Conservation (phyloP, 2,329 filamentous ascomycete species). For the Talaromyces albobiverticillius region DNA sequence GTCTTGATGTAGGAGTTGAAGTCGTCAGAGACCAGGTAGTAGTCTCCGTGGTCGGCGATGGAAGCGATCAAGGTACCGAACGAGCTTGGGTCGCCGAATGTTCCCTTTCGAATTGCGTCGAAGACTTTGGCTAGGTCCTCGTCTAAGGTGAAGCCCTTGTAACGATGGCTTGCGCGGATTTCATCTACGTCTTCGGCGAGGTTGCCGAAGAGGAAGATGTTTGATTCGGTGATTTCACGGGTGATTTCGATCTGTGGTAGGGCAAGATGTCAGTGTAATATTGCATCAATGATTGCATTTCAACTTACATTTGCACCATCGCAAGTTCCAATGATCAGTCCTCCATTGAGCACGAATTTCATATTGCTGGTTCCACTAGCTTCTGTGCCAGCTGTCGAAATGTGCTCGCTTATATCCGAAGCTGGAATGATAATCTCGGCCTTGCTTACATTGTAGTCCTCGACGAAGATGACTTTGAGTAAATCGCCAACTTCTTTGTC, state of each 20-base stretch:
- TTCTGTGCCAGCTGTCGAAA: constrained; percentile 95
- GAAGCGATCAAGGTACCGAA: constrained; percentile 82
- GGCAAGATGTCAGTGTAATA: background rate
- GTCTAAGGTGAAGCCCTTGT: constrained; percentile 76
- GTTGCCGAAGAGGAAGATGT: constrained; percentile 98
- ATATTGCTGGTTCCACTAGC: constrained; percentile 91
- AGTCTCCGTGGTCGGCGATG: constrained; percentile 90
- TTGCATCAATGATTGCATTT: too few species aligned
- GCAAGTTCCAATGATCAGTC: constrained; percentile 95
- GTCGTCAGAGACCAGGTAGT: constrained; percentile 96
- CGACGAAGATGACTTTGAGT: constrained; percentile 94
- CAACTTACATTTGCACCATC: constrained; percentile 91
- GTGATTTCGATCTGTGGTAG: constrained; percentile 81
- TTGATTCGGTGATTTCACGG: constrained; percentile 90
- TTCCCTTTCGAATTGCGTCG: constrained; percentile 71
- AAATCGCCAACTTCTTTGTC: constrained; percentile 89
- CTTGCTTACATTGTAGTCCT: constrained; percentile 99
- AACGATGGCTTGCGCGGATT: constrained; percentile 84
- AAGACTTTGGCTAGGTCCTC: constrained; percentile 77
- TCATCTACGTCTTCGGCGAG: constrained; percentile 96
- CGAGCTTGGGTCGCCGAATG: constrained; percentile 73
- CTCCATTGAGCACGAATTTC: constrained; percentile 98
- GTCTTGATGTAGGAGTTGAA: constrained; percentile 94
- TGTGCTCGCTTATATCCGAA: constrained; percentile 96
- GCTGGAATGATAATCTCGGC: constrained; percentile 94